Evolutionary conservation across 2,329 filamentous ascomycete species (phyloP).

Genomic region (Daldinia sp.): DNA sequence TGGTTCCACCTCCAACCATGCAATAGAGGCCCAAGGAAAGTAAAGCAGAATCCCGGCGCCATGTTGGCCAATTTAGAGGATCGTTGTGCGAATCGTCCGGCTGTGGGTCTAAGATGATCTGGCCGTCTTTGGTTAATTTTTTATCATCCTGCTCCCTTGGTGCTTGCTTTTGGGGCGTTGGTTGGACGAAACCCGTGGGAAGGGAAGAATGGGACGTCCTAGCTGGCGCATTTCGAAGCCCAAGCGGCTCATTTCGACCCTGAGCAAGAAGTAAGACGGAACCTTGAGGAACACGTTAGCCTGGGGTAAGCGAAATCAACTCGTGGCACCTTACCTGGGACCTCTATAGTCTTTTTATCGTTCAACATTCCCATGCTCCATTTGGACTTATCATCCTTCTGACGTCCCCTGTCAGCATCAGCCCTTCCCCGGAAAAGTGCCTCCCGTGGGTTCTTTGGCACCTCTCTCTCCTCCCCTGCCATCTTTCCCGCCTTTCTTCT

Average conservation of each 20-base stretch:
- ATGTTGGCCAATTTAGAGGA: constrained; percentile 88
- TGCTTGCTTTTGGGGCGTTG: constrained; percentile 42
- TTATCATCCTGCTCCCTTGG: constrained; percentile 52
- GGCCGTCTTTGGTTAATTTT: constrained; percentile 83
- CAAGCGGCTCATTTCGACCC: constrained; percentile 66
- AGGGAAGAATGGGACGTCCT: constrained; percentile 67
- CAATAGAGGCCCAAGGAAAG: constrained; percentile 90
- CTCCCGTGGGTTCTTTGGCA: constrained; percentile 31
- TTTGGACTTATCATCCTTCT: constrained; percentile 34
- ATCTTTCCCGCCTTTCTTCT: constrained; percentile 6
- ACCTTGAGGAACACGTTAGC: constrained; percentile 50
- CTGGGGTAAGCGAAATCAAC: background rate
- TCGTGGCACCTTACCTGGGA: constrained; percentile 70
- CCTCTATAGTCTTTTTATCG: constrained; percentile 81
- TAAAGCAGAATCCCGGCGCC: constrained; percentile 81
- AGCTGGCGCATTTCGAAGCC: constrained; percentile 63
- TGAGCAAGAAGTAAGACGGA: constrained; percentile 65
- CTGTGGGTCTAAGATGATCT: constrained; percentile 88
- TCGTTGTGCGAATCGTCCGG: constrained; percentile 92
- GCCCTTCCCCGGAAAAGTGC: constrained; percentile 31
- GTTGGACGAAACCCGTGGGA: constrained; percentile 55
- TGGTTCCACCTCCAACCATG: constrained; percentile 92
- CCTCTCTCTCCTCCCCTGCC: constrained; percentile 26
- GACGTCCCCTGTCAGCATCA: constrained; percentile 13
- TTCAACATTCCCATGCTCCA: constrained; percentile 84